Percentiles rank a stretch among this genome's conserved stretches.
phyloP scores from a whole-genome alignment of 139 green algal genomes.

The Raphidocelis subcapitata region DNA sequence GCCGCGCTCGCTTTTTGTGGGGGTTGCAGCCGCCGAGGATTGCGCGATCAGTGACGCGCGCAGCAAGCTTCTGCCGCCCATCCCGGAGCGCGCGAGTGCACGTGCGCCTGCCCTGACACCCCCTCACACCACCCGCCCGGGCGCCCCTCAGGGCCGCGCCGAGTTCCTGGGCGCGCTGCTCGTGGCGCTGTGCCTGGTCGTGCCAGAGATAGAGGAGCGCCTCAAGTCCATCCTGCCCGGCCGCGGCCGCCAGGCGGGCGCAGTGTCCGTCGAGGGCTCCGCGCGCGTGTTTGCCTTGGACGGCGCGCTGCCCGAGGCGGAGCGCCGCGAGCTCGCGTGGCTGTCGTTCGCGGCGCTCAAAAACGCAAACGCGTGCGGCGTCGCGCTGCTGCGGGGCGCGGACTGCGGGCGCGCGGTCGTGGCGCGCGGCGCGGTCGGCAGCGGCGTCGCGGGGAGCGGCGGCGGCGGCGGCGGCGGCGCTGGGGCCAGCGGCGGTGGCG shows the following conservation, averaged over 20 bases:
- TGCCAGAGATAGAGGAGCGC: slow-evolving; percentile 69
- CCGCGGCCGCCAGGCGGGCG: slow-evolving; percentile 47
- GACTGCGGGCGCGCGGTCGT: slow-evolving; percentile 35
- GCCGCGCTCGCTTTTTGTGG: not conserved
- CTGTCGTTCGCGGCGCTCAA: slow-evolving; percentile 75
- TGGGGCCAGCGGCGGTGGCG: not conserved
- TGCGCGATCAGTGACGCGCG: too few relatives aligned
- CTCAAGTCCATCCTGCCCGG: slow-evolving; percentile 66
- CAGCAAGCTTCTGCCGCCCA: too few relatives aligned
- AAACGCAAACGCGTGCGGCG: slow-evolving; percentile 81
- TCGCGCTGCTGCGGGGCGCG: slow-evolving; percentile 48
- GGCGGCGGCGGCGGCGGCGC: not conserved
- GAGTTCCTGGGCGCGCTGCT: slow-evolving; percentile 69
- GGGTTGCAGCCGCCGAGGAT: not conserved
- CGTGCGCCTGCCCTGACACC: not conserved
- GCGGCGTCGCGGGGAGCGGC: slow-evolving; percentile 6
- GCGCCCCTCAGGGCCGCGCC: slow-evolving; percentile 44
- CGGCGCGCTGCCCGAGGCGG: slow-evolving; percentile 5
- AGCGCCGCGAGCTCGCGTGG: slow-evolving; percentile 80
- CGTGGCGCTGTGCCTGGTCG: slow-evolving; percentile 51
- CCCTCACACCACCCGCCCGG: not conserved
- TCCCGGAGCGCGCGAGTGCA: too few relatives aligned
- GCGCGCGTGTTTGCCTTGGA: slow-evolving; percentile 35
- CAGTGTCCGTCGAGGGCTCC: slow-evolving; percentile 43
- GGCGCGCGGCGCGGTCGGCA: slow-evolving; percentile 40